phyloP scores from a whole-genome alignment of 208 protist genomes.

The Acanthamoeba healyi region DNA sequence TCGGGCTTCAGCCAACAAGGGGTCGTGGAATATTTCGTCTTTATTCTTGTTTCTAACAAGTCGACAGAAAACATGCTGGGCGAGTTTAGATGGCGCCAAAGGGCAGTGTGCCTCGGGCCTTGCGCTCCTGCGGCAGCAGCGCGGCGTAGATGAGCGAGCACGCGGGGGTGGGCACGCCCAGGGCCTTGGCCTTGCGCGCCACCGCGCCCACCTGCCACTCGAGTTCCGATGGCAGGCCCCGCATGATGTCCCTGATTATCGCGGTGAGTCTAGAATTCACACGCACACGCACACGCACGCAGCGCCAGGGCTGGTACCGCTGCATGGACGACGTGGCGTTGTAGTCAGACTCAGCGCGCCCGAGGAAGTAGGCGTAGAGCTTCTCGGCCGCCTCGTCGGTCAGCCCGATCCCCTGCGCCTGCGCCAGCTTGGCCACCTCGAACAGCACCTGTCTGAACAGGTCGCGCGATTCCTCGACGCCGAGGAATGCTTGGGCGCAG shows the following conservation, averaged over 20 bases:
- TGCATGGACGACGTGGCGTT: conserved; percentile 5
- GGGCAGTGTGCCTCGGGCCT: not conserved
- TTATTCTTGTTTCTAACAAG: no score
- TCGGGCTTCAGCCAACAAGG: no score
- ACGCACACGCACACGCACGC: not conserved
- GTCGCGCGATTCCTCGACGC: not conserved
- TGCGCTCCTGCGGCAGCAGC: conserved; percentile 8
- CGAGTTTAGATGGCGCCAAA: no score
- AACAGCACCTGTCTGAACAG: conserved; percentile 16
- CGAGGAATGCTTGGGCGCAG: not conserved
- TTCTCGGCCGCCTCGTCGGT: conserved; percentile 32
- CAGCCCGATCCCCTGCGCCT: conserved; percentile 1
- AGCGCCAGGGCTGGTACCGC: not conserved
- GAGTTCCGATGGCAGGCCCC: not conserved
- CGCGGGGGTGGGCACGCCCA: not conserved
- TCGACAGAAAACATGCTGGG: no score
- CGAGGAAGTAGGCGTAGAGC: conserved; percentile 6
- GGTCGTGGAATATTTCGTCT: no score
- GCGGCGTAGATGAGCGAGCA: conserved; percentile 9
- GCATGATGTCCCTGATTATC: not conserved
- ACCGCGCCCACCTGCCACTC: conserved; percentile 34
- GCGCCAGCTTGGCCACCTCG: conserved; percentile 22
- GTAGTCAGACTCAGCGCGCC: not conserved
- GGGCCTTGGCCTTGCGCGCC: not conserved
- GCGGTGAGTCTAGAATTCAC: not conserved